Percentiles rank a stretch among this genome's conserved stretches.
phyloP scores from a whole-genome alignment of 805 yeast species.

The Kregervanrija delftensis region DNA sequence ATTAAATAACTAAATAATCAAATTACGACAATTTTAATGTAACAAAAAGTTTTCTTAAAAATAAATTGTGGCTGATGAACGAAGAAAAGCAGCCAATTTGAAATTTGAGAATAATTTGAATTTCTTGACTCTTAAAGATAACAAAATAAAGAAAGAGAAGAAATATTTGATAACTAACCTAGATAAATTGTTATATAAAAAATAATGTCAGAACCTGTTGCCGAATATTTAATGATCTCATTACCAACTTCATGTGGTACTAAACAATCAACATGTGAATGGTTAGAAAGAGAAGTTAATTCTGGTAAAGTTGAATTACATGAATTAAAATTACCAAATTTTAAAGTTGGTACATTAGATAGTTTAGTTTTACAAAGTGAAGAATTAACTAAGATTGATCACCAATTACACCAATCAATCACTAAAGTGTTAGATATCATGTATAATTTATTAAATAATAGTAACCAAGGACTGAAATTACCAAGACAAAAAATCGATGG shows the following conservation, averaged over 20 bases:
- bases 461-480: constrained; percentile 12
- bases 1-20: not conserved
- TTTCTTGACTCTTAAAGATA: not conserved
- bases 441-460: constrained; percentile 28
- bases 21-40: not conserved
- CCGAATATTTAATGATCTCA: constrained; percentile 24
- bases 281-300: constrained; percentile 50
- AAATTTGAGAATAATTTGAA: too few relatives aligned
- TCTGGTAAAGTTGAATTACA: constrained; percentile 54
- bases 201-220: constrained; percentile 16
- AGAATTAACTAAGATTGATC: constrained; percentile 76
- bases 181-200: not conserved
- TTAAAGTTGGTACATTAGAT: constrained; percentile 93
- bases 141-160: not conserved
- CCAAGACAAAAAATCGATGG: constrained; percentile 12
- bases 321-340: constrained; percentile 64
- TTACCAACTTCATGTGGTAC: constrained; percentile 24
- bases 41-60: too few relatives aligned
- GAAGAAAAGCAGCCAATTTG: too few relatives aligned
- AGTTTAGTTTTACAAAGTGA: constrained; percentile 86
- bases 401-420: constrained; percentile 64
- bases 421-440: constrained; percentile 74
- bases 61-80: too few relatives aligned
- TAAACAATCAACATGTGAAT: constrained; percentile 28
- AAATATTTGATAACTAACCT: constrained; percentile 2